A percentile compares a stretch with the other conserved stretches of the same genome.
Evolutionary conservation across 495 filamentous ascomycete genomes (phyloP).

Genomic region (Neurospora pannonica): DNA sequence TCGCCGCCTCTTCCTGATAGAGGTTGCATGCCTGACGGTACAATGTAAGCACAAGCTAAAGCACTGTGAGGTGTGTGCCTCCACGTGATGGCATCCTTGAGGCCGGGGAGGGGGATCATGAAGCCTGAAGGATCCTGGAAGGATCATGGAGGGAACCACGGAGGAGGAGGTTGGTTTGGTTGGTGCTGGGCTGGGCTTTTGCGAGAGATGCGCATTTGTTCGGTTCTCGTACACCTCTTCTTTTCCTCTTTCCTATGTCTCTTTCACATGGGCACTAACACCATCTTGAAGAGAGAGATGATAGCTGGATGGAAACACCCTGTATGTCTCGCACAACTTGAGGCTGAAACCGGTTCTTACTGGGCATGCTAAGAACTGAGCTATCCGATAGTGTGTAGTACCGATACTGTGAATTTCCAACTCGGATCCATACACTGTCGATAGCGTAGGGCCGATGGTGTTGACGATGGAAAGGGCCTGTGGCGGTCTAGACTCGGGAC

Average conservation of each 20-base stretch:
- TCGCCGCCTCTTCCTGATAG: background rate
- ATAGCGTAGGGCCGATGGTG: background rate
- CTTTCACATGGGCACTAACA: background rate
- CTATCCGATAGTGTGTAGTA: background rate
- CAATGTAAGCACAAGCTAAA: background rate
- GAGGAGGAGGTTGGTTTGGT: background rate
- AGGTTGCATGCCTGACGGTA: background rate
- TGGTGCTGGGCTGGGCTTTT: background rate
- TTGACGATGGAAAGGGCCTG: background rate
- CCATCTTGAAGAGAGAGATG: background rate
- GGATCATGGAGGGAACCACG: background rate
- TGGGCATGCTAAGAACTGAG: background rate
- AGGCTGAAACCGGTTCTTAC: background rate
- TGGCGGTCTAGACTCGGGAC: background rate
- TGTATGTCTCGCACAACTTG: background rate
- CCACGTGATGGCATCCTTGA: background rate
- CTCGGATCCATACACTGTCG: background rate
- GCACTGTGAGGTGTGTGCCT: background rate
- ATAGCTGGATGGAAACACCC: background rate
- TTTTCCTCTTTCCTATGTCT: background rate
- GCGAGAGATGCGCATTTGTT: background rate
- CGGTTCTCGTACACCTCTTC: background rate
- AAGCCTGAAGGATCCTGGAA: background rate
- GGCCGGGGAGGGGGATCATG: background rate
- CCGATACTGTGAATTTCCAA: background rate